phyloP scores from a whole-genome alignment of 495 filamentous ascomycete genomes.

The Tuber aestivum region DNA sequence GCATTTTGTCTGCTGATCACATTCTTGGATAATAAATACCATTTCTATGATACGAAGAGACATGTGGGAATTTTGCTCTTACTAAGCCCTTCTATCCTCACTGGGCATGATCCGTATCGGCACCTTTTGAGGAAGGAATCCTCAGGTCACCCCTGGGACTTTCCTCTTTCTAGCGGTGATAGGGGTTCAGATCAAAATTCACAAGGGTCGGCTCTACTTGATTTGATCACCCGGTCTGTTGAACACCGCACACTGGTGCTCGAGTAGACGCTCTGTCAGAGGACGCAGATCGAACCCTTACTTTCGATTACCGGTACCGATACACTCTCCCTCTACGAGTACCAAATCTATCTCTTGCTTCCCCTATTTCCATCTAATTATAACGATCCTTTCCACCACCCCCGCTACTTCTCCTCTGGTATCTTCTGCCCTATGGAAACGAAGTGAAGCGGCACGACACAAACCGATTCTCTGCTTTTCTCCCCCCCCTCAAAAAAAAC shows the following conservation, averaged over 20 bases:
- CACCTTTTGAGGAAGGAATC: background rate
- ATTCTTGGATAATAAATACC: background rate
- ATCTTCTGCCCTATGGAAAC: background rate
- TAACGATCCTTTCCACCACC: background rate
- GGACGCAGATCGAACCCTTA: background rate
- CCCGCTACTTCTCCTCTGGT: background rate
- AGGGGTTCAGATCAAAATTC: constrained; percentile 18
- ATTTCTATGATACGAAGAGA: background rate
- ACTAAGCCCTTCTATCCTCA: background rate
- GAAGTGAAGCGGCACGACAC: background rate
- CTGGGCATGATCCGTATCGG: background rate
- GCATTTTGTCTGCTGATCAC: background rate
- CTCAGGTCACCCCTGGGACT: background rate
- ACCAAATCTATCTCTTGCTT: background rate
- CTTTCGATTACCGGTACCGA: background rate
- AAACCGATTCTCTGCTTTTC: background rate
- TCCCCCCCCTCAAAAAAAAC: background rate
- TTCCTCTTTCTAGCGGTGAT: constrained; percentile 23
- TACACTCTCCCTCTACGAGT: background rate
- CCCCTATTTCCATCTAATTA: background rate
- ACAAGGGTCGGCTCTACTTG: constrained; percentile 3
- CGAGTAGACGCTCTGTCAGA: background rate
- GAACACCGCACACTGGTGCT: background rate
- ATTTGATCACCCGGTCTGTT: background rate
- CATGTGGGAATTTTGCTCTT: background rate